These are phyloP conservation scores for Musa itinerans DNA, from an alignment of 176 grass and related monocot species.

Conservation along the genomic window DNA sequence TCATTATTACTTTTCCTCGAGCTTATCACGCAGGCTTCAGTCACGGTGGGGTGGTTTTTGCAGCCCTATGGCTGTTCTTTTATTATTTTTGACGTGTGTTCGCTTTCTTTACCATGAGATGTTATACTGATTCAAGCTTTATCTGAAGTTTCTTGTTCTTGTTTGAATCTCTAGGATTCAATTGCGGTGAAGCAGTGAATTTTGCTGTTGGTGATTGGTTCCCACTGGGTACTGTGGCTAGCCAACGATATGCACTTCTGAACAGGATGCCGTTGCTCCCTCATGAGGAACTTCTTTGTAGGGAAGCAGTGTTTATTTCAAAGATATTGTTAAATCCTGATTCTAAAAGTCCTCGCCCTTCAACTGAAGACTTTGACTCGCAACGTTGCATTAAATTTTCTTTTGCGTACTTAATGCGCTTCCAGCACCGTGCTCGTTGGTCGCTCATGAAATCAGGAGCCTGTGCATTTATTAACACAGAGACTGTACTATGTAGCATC, in stretches of 20 bases:
- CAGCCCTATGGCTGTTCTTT: background rate
- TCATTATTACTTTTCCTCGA: slow-evolving; percentile 87
- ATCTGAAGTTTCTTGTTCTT: background rate
- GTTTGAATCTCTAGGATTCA: slow-evolving; percentile 57
- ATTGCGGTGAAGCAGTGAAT: slow-evolving; percentile 77
- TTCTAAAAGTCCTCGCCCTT: slow-evolving; percentile 15
- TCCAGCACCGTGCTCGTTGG: slow-evolving; percentile 35
- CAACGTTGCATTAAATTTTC: slow-evolving; percentile 53
- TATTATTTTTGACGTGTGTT: background rate
- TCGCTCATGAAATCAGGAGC: slow-evolving; percentile 51
- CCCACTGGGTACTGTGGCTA: slow-evolving; percentile 50
- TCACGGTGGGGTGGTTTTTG: slow-evolving; percentile 53
- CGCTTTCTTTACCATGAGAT: background rate
- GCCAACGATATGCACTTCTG: slow-evolving; percentile 47
- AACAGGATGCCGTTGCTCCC: slow-evolving; percentile 63
- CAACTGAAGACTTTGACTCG: slow-evolving; percentile 39
- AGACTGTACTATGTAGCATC: slow-evolving; percentile 59
- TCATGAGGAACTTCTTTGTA: slow-evolving; percentile 81
- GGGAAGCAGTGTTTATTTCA: slow-evolving; percentile 52
- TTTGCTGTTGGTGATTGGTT: slow-evolving; percentile 73
- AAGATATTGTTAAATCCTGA: slow-evolving; percentile 28
- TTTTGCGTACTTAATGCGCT: slow-evolving; percentile 63
- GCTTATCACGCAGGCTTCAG: slow-evolving; percentile 94
- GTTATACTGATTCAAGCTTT: background rate
- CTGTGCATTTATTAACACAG: slow-evolving; percentile 41